Base-by-base conservation (phyloP, 345 rosid genomes). In the Draba incana region DNA sequence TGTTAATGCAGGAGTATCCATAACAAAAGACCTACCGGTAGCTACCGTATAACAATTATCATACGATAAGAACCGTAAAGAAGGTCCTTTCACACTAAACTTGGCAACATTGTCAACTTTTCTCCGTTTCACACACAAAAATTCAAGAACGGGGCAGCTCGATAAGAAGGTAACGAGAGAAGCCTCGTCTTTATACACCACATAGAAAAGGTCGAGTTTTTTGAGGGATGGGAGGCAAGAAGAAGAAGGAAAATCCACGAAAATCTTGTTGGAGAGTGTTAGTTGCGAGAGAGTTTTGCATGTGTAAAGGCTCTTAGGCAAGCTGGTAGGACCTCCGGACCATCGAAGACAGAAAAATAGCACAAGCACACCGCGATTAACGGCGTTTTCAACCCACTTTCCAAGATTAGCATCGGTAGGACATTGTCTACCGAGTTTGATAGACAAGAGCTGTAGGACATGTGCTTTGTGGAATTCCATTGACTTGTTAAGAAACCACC, bases 141-240 rank as follows among this genome's bases (percentile, higher is more conserved):
- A 0, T 2, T 35, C 2, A 10, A 68, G 64, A 68, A 68, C 12
- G 2, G 72, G 72, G 27, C 72, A 68, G 48, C 47, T 57, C 0
- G 64, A 68, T 57, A 68, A 57, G 5, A 68, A 15, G 1, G 39
- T 25, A 46, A 2, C 27, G 0, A 45, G 71, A 55, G 71, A 67
- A 45, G 2, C 55, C n/a, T 67, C 71, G 45, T 67, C 45, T 67
- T 67, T 33, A 67, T 67, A 55, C 20, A 55, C 54, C 31, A 55
- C 62, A 66, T 0, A 13, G 24, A 0, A 0, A 8, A 67, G 14
- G 4, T n/a, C 0, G 7, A 55, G 63, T 0, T 0, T 1, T 5
- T 1, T 0, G 2, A 67, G 71, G 0, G 45, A 44, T 33, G 64
- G 64, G 55, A 67, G 63, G 25, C 10, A 67, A 14, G 39, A 25